Percentiles rank a stretch among this genome's conserved stretches.
phyloP scores from a whole-genome alignment of 2,329 filamentous ascomycete species.

The Knoxdaviesia proteae region DNA sequence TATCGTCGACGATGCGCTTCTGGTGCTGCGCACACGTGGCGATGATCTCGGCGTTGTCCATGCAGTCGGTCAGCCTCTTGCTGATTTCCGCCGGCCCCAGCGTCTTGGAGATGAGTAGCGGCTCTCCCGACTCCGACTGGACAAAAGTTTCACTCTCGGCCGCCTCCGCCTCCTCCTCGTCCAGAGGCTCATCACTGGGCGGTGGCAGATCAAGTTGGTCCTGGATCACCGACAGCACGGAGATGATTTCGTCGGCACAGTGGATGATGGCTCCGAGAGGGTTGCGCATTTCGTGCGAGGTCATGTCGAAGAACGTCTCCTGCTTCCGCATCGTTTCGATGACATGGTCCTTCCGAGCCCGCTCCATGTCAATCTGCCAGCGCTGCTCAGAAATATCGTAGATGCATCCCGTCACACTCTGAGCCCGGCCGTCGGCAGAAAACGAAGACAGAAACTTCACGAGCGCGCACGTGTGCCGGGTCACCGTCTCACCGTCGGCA shows the following conservation, averaged over 20 bases:
- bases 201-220: neutral
- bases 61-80: slow-evolving; percentile 33
- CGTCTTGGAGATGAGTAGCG: neutral
- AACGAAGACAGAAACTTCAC: too few relatives aligned
- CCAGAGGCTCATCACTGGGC: neutral
- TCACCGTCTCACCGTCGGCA: slow-evolving; percentile 13
- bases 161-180: neutral
- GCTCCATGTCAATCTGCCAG: slow-evolving; percentile 29
- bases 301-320: slow-evolving; percentile 66
- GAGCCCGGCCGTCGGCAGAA: too few relatives aligned
- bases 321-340: slow-evolving; percentile 45
- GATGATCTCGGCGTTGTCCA: slow-evolving; percentile 61
- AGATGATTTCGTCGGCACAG: slow-evolving; percentile 49
- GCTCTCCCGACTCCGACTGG: slow-evolving; percentile 3
- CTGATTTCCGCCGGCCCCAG: slow-evolving; percentile 13
- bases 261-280: slow-evolving; percentile 54
- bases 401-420: slow-evolving; percentile 18
- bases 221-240: slow-evolving; percentile 14
- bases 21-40: slow-evolving; percentile 61
- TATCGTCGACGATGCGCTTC: slow-evolving; percentile 59
- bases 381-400: slow-evolving; percentile 27
- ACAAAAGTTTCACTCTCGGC: neutral
- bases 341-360: slow-evolving; percentile 29
- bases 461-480: slow-evolving; percentile 9
- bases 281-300: slow-evolving; percentile 53